These are phyloP conservation scores for Sugiyamaella marilandica DNA, from an alignment of 805 yeast species.

Conservation along the genomic window DNA sequence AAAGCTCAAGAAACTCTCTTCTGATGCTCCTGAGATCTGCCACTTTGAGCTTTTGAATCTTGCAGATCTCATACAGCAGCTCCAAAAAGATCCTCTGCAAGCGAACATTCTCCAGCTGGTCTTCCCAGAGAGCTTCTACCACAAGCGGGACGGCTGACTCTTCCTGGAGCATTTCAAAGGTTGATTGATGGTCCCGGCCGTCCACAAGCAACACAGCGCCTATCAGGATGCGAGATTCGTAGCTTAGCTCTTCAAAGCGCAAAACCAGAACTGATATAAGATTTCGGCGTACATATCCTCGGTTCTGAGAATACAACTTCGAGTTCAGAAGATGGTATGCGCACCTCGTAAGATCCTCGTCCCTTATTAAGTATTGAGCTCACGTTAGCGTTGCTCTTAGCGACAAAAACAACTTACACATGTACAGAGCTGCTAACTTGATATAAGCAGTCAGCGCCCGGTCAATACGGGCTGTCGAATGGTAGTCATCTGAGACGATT, in stretches of 20 bases:
- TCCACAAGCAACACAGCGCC: slow-evolving; percentile 44
- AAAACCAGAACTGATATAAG: slow-evolving; percentile 35
- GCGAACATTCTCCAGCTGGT: slow-evolving; percentile 35
- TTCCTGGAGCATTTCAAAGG: slow-evolving; percentile 45
- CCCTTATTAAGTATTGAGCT: slow-evolving; percentile 22
- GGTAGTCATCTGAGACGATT: slow-evolving; percentile 41
- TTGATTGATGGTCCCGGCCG: slow-evolving; percentile 39
- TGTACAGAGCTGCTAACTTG: slow-evolving; percentile 24
- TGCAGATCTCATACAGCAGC: slow-evolving; percentile 52
- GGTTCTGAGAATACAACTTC: slow-evolving; percentile 50
- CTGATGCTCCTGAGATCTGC: slow-evolving; percentile 42
- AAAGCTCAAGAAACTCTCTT: slow-evolving; percentile 42
- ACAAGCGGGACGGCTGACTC: slow-evolving; percentile 50
- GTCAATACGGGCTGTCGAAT: slow-evolving; percentile 35
- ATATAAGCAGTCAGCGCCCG: slow-evolving; percentile 25
- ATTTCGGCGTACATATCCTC: slow-evolving; percentile 39
- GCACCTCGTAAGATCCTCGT: slow-evolving; percentile 39
- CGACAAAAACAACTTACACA: slow-evolving; percentile 18
- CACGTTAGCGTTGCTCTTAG: slow-evolving; percentile 15
- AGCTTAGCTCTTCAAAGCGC: slow-evolving; percentile 16
- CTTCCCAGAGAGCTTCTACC: slow-evolving; percentile 38
- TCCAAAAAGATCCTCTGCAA: slow-evolving; percentile 45
- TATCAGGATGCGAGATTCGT: slow-evolving; percentile 36
- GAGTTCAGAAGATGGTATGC: slow-evolving; percentile 44
- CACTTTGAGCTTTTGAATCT: slow-evolving; percentile 41